Percentiles rank a stretch among this genome's conserved stretches.
phyloP scores from a whole-genome alignment of 2,329 filamentous ascomycete genomes.

The Dothistroma pini region DNA sequence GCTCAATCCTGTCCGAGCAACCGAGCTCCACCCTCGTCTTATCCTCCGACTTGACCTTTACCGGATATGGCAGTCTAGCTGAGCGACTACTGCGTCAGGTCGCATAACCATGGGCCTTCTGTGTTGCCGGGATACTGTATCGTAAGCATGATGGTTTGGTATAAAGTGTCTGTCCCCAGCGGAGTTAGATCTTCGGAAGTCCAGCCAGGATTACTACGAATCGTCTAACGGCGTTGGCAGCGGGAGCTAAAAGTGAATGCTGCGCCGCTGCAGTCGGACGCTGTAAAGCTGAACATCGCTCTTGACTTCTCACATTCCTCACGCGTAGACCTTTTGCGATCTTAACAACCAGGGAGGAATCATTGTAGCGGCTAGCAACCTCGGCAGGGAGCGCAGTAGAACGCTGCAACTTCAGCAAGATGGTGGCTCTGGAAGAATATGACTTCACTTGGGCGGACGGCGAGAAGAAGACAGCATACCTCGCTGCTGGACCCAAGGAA shows the following conservation, averaged over 20 bases:
- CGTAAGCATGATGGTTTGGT: background rate
- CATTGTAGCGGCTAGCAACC: no score
- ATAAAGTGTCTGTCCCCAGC: no score
- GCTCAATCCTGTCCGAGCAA: background rate
- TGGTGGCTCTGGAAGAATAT: constrained; percentile 17
- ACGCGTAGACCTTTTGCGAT: background rate
- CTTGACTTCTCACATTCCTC: background rate
- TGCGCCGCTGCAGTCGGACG: no score
- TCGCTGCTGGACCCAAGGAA: constrained; percentile 27
- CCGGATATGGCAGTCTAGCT: background rate
- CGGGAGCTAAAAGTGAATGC: no score
- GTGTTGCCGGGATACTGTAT: background rate
- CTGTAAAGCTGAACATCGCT: background rate
- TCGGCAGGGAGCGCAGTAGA: no score
- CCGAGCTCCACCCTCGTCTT: background rate
- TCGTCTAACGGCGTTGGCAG: no score
- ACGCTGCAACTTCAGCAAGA: background rate
- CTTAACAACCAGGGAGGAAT: no score
- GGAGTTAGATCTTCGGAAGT: no score
- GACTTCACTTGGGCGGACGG: constrained; percentile 20
- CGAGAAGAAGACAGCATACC: constrained; percentile 28
- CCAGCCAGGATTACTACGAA: no score
- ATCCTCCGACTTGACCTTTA: background rate
- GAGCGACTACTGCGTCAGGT: background rate
- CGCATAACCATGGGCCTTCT: background rate